Conservation (phyloP, 257 asterid species). For the Linaria vulgaris region DNA sequence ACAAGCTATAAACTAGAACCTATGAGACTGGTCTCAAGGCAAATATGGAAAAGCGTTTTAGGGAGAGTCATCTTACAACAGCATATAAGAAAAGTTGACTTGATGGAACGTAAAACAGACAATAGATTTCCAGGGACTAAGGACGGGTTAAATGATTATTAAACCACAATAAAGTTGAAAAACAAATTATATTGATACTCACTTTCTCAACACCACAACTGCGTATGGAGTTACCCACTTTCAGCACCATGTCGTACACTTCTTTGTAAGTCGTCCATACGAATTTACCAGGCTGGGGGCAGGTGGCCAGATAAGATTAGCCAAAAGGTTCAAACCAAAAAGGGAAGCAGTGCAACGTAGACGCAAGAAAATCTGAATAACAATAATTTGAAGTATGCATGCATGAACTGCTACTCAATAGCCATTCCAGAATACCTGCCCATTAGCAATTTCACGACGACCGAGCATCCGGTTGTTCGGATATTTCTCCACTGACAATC, state of each 20-base stretch:
- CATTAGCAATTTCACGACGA: constrained; percentile 63
- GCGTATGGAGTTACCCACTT: constrained; percentile 89
- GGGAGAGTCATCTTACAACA: neutral
- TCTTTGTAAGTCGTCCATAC: constrained; percentile 87
- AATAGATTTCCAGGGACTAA: constrained; percentile 4
- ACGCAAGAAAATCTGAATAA: neutral
- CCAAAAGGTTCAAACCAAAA: constrained; percentile 13
- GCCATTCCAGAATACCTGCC: constrained; percentile 57
- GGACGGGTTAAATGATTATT: constrained; percentile 11
- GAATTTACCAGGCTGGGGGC: constrained; percentile 72
- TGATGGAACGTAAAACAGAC: constrained; percentile 4
- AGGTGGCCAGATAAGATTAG: constrained; percentile 30
- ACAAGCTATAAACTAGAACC: constrained; percentile 12
- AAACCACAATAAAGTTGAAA: constrained; percentile 5
- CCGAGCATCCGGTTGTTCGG: constrained; percentile 94
- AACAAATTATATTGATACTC: constrained; percentile 35
- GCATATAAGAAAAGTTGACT: neutral
- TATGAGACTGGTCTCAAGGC: constrained; percentile 11
- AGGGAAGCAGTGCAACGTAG: constrained; percentile 1
- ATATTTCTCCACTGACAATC: constrained; percentile 77
- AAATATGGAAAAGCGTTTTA: neutral
- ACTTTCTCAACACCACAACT: constrained; percentile 69
- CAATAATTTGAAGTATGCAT: constrained; percentile 19
- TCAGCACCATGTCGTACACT: constrained; percentile 66
- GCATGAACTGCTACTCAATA: constrained; percentile 23